Evolutionary conservation across 2,329 filamentous ascomycete genomes (phyloP).

Genomic region (Myotisia sp.): DNA sequence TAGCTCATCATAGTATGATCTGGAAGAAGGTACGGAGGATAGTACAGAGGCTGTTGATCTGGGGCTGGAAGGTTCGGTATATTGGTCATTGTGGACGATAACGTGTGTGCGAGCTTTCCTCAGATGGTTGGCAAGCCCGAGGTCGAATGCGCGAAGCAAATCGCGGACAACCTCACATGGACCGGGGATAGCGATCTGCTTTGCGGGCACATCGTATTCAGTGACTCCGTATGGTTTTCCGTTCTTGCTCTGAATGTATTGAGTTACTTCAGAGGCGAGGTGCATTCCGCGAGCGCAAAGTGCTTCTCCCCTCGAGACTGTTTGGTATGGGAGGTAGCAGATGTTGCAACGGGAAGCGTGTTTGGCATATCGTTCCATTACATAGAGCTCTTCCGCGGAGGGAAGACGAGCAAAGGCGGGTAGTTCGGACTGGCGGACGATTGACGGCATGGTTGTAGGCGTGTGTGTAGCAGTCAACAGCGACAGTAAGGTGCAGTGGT

Average conservation of each 20-base stretch:
- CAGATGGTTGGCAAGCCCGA: conserved; percentile 19
- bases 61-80: conserved; percentile 1
- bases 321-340: conserved; percentile 20
- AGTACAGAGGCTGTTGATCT: background rate
- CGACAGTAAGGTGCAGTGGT: no score
- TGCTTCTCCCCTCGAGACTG: conserved; percentile 15
- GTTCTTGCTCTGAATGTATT: conserved; percentile 23
- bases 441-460: no score
- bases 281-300: conserved; percentile 24
- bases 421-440: no score
- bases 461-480: no score
- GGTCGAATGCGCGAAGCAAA: conserved; percentile 31
- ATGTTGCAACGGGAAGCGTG: conserved; percentile 22
- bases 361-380: conserved; percentile 22
- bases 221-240: conserved; percentile 31
- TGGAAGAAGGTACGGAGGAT: background rate
- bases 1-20: conserved; percentile 1
- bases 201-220: conserved; percentile 24
- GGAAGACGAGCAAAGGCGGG: no score
- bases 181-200: conserved; percentile 30
- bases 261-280: conserved; percentile 21
- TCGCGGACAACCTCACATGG: conserved; percentile 22
- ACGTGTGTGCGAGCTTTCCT: conserved; percentile 6
- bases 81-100: conserved; percentile 4
- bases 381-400: conserved; percentile 20